phyloP scores from a whole-genome alignment of 2,329 filamentous ascomycete species.

The Salinomyces thailandicus region DNA sequence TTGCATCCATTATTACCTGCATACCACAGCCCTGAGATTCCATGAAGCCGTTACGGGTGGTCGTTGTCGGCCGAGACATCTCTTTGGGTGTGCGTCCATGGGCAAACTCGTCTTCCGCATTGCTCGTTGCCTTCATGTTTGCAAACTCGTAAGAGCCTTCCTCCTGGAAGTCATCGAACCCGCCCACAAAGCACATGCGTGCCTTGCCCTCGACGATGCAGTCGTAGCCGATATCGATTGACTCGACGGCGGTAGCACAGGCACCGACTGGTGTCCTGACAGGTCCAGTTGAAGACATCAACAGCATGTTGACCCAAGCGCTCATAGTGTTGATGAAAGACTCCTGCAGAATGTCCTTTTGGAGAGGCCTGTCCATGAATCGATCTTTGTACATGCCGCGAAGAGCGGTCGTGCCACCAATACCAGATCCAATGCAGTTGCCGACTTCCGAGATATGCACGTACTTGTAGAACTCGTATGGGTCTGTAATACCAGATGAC shows the following conservation, averaged over 20 bases:
- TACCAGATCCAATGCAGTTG: slow-evolving; percentile 97
- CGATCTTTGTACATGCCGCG: slow-evolving; percentile 98
- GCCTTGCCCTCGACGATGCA: slow-evolving; percentile 98
- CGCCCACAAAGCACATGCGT: slow-evolving; percentile 91
- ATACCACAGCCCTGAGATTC: slow-evolving; percentile 98
- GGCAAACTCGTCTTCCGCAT: slow-evolving; percentile 89
- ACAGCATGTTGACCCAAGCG: slow-evolving; percentile 98
- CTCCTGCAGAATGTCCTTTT: slow-evolving; percentile 98
- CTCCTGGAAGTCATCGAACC: slow-evolving; percentile 98
- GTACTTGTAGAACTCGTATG: slow-evolving; percentile 99
- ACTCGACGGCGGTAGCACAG: slow-evolving; percentile 94
- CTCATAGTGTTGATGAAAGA: slow-evolving; percentile 99
- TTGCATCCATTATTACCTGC: slow-evolving; percentile 96
- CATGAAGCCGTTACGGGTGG: slow-evolving; percentile 97
- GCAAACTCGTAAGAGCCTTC: slow-evolving; percentile 99
- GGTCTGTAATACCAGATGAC: slow-evolving; percentile 90
- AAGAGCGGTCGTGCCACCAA: slow-evolving; percentile 85
- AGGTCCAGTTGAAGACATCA: slow-evolving; percentile 90
- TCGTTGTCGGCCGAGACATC: slow-evolving; percentile 96
- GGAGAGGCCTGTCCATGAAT: slow-evolving; percentile 90
- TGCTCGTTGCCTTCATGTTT: slow-evolving; percentile 99
- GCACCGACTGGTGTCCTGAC: slow-evolving; percentile 98
- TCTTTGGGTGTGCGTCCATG: slow-evolving; percentile 91
- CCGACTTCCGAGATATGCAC: slow-evolving; percentile 96
- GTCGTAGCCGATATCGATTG: slow-evolving; percentile 93